These are phyloP conservation scores for Epichloe scottii DNA, from an alignment of 2,329 filamentous ascomycete species.

Conservation along the genomic window DNA sequence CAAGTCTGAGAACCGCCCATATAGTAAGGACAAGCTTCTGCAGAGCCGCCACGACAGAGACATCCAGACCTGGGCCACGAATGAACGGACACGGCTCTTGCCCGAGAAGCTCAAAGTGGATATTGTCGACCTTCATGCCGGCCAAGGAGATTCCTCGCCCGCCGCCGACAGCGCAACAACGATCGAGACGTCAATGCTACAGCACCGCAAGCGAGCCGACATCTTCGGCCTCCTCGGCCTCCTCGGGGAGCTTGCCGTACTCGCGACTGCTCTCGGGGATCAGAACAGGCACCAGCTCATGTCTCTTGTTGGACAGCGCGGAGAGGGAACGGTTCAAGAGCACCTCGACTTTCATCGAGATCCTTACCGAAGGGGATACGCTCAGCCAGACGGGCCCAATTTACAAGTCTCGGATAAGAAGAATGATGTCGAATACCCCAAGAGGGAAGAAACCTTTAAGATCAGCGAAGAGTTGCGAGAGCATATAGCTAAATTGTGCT, in stretches of 20 bases:
- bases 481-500: slow-evolving; percentile 26
- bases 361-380: slow-evolving; percentile 42
- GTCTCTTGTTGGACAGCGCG: slow-evolving; percentile 37
- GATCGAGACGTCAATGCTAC: slow-evolving; percentile 12
- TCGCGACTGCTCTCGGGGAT: slow-evolving; percentile 2
- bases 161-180: not conserved
- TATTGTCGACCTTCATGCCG: slow-evolving; percentile 28
- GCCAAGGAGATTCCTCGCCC: slow-evolving; percentile 11
- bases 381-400: slow-evolving; percentile 34
- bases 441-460: slow-evolving; percentile 25
- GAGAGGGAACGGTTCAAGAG: slow-evolving; percentile 36
- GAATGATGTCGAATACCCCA: slow-evolving; percentile 36
- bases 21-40: slow-evolving; percentile 16
- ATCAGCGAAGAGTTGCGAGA: slow-evolving; percentile 22
- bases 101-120: slow-evolving; percentile 24
- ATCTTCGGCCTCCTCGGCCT: slow-evolving; percentile 6
- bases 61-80: slow-evolving; percentile 8
- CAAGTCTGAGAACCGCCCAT: slow-evolving; percentile 12
- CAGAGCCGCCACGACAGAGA: slow-evolving; percentile 10
- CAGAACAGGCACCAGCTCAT: slow-evolving; percentile 34
- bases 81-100: slow-evolving; percentile 14
- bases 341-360: slow-evolving; percentile 39
- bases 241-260: not conserved
- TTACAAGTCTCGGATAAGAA: slow-evolving; percentile 36
- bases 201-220: slow-evolving; percentile 15